phyloP scores from a whole-genome alignment of 202 grass and related monocot species.

The Panicum virgatum region DNA sequence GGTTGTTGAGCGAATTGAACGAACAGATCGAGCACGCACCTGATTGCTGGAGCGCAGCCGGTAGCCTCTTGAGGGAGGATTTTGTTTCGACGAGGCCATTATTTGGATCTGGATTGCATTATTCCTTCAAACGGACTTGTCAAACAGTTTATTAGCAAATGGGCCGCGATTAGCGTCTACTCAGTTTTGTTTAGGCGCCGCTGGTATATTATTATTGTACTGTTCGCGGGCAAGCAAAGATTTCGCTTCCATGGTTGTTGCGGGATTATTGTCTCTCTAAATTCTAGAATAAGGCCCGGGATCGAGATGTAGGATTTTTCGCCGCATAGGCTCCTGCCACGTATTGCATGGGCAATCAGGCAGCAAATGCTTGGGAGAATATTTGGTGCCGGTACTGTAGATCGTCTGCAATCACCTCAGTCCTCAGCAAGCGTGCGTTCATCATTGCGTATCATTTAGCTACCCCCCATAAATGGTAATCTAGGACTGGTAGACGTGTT shows the following conservation, averaged over 20 bases:
- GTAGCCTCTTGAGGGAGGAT: not conserved
- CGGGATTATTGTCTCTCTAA: slow-evolving; percentile 11
- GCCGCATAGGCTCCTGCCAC: not conserved
- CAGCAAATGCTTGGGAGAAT: slow-evolving; percentile 22
- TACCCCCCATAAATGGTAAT: not conserved
- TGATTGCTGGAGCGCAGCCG: not conserved
- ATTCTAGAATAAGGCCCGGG: not conserved
- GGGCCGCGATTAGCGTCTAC: not conserved
- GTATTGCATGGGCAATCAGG: slow-evolving; percentile 7
- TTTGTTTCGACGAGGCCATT: not conserved
- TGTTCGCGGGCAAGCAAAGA: not conserved
- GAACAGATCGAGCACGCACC: not conserved
- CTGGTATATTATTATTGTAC: not conserved
- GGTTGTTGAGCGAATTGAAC: not conserved
- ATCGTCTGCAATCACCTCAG: not conserved
- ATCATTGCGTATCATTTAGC: slow-evolving; percentile 8
- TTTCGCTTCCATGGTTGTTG: not conserved
- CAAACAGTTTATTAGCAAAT: not conserved
- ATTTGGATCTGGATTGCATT: not conserved
- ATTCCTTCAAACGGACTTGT: not conserved
- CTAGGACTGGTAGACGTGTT: not conserved
- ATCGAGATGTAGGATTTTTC: not conserved
- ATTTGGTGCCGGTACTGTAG: slow-evolving; percentile 6
- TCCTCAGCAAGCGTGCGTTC: slow-evolving; percentile 13
- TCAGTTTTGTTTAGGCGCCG: not conserved